These are phyloP conservation scores for Fusarium bulbicola DNA, from an alignment of 2,329 filamentous ascomycete species.

Conservation along the genomic window DNA sequence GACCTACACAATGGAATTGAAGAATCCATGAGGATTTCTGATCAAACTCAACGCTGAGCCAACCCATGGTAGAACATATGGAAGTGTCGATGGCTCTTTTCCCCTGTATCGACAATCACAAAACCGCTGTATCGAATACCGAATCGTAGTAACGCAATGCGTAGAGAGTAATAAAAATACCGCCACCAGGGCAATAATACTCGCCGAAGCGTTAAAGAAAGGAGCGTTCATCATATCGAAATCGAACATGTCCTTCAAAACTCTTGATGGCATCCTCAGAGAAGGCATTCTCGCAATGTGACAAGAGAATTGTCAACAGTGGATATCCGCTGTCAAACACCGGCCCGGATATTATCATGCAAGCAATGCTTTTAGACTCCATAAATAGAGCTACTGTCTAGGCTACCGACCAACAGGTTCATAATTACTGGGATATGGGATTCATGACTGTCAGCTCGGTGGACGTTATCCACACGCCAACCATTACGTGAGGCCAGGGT, in stretches of 20 bases:
- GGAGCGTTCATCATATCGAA: slow-evolving; percentile 3
- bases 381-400: background rate
- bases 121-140: slow-evolving; percentile 19
- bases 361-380: background rate
- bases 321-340: background rate
- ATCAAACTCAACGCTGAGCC: slow-evolving; percentile 29
- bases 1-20: slow-evolving; percentile 23
- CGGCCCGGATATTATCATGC: background rate
- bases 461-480: background rate
- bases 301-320: background rate
- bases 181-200: background rate
- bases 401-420: background rate
- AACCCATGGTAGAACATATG: slow-evolving; percentile 25
- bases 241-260: slow-evolving; percentile 10
- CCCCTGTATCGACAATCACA: slow-evolving; percentile 23
- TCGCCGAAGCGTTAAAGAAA: background rate
- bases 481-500: background rate
- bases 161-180: slow-evolving; percentile 24
- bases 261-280: background rate
- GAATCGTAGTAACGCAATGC: slow-evolving; percentile 28
- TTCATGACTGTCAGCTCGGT: background rate
- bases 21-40: slow-evolving; percentile 35
- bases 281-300: background rate
- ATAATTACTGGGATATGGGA: background rate
- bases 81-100: slow-evolving; percentile 30